phyloP scores from a whole-genome alignment of 208 protist species.

The Phytomonas sp. region DNA sequence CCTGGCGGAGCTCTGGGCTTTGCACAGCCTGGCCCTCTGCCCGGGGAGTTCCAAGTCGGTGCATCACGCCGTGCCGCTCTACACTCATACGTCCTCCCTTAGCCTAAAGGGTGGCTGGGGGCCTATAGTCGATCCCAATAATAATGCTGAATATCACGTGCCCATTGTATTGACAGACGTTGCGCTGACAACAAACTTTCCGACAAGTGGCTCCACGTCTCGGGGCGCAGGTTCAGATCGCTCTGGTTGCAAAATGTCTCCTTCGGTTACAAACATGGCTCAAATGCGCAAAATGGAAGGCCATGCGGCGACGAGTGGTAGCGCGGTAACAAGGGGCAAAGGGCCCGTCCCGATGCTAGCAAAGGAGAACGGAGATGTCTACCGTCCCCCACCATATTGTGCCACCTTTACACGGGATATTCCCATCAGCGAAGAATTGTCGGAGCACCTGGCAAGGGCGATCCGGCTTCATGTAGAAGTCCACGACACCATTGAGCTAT shows the following conservation, averaged over 20 bases:
- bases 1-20: neutral
- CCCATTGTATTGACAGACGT: neutral
- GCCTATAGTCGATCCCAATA: neutral
- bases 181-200: neutral
- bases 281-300: neutral
- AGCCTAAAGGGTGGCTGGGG: neutral
- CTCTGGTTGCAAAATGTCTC: neutral
- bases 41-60: neutral
- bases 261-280: neutral
- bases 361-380: neutral
- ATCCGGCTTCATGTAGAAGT: neutral
- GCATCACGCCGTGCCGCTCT: neutral
- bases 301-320: neutral
- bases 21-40: neutral
- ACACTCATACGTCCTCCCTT: neutral
- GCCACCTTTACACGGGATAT: neutral
- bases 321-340: neutral
- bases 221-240: neutral
- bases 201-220: neutral
- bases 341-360: neutral
- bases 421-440: conserved; percentile 1
- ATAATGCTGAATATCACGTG: neutral
- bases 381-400: neutral
- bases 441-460: neutral
- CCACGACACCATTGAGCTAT: neutral